Evolutionary conservation across 495 filamentous ascomycete genomes (phyloP).

Genomic region (Xylaria venustula): DNA sequence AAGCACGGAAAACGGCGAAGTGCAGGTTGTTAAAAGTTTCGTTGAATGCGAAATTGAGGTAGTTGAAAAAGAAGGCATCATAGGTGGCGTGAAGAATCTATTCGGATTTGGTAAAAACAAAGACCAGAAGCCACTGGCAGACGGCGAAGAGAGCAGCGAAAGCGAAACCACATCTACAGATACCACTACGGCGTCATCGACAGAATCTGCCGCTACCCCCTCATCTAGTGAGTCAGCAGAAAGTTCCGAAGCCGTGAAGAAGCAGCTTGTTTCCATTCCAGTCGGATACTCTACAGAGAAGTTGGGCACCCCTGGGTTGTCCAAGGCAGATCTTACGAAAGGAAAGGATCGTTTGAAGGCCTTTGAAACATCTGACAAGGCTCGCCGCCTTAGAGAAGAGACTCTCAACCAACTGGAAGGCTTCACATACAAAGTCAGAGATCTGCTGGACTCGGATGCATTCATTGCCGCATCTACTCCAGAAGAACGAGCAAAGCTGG

Average conservation of each 20-base stretch:
- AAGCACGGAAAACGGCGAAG: constrained; percentile 71
- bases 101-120: constrained; percentile 85
- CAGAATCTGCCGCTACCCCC: constrained; percentile 42
- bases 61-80: constrained; percentile 71
- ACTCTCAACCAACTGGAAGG: constrained; percentile 87
- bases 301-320: constrained; percentile 57
- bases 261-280: constrained; percentile 67
- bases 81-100: constrained; percentile 90
- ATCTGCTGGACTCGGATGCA: constrained; percentile 70
- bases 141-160: constrained; percentile 54
- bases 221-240: constrained; percentile 41
- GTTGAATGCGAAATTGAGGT: constrained; percentile 80
- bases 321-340: constrained; percentile 58
- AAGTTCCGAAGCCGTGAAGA: constrained; percentile 48
- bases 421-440: constrained; percentile 88
- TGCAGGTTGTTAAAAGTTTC: constrained; percentile 69
- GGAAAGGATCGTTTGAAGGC: constrained; percentile 72
- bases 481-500: constrained; percentile 59
- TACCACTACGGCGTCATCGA: constrained; percentile 30
- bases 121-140: constrained; percentile 76
- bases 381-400: constrained; percentile 77
- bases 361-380: constrained; percentile 79
- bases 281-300: constrained; percentile 62
- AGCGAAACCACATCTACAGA: constrained; percentile 41
- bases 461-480: constrained; percentile 70